These are phyloP conservation scores for Paecilomyces sp. DNA, from an alignment of 2,329 filamentous ascomycete genomes.

Conservation along the genomic window DNA sequence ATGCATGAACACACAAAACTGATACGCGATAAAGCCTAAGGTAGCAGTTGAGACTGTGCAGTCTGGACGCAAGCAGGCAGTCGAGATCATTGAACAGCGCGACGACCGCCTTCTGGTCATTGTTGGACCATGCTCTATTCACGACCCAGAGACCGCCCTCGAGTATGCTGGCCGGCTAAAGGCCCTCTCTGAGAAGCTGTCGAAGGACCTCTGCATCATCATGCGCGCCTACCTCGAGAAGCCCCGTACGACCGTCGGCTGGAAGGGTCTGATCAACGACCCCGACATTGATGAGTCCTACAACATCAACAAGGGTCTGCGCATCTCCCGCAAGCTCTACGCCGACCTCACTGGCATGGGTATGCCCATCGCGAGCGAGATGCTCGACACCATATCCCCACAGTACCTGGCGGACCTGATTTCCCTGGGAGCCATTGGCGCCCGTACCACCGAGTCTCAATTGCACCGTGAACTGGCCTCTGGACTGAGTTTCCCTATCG, in stretches of 20 bases:
- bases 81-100: conserved; percentile 65
- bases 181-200: conserved; percentile 68
- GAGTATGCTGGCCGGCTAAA: conserved; percentile 82
- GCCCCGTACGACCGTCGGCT: conserved; percentile 93
- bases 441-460: conserved; percentile 93
- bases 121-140: conserved; percentile 93
- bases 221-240: conserved; percentile 99
- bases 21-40: conserved; percentile 22
- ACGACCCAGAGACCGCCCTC: conserved; percentile 80
- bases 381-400: conserved; percentile 97
- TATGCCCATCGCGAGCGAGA: conserved; percentile 94
- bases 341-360: conserved; percentile 77
- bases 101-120: conserved; percentile 89
- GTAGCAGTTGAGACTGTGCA: conserved; percentile 36
- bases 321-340: conserved; percentile 88
- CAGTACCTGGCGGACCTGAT: conserved; percentile 97
- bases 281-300: conserved; percentile 95
- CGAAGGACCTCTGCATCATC: conserved; percentile 78
- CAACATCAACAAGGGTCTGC: conserved; percentile 97
- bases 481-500: conserved; percentile 92
- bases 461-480: conserved; percentile 93
- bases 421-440: conserved; percentile 90
- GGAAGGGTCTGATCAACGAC: conserved; percentile 99
- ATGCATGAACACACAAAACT: conserved; percentile 11
- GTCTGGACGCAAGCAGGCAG: conserved; percentile 47